These are phyloP conservation scores for Clarireedia paspali DNA, from an alignment of 2,329 filamentous ascomycete genomes.

Conservation along the genomic window DNA sequence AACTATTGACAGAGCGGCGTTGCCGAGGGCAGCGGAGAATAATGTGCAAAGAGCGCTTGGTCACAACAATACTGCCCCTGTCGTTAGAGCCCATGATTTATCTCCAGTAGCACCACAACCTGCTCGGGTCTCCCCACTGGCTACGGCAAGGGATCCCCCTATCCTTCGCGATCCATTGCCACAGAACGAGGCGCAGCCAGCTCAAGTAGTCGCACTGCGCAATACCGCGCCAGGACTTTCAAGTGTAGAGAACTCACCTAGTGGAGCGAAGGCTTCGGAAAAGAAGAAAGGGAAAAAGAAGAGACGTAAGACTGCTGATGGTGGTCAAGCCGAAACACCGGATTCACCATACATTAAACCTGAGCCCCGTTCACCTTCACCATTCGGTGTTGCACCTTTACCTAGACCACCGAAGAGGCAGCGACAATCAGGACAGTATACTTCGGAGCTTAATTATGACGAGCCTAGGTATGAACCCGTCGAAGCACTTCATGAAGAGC, in stretches of 20 bases:
- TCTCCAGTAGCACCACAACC: constrained; percentile 70
- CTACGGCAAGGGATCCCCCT: constrained; percentile 34
- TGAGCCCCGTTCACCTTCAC: constrained; percentile 58
- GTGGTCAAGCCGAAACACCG: constrained; percentile 34
- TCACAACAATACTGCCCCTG: constrained; percentile 43
- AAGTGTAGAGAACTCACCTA: constrained; percentile 53
- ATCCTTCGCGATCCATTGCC: constrained; percentile 21
- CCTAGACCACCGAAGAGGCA: constrained; percentile 50
- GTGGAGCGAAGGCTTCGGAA: constrained; percentile 36
- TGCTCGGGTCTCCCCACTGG: constrained; percentile 56
- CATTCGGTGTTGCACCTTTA: constrained; percentile 44
- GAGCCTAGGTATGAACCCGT: constrained; percentile 39
- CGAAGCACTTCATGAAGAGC: constrained; percentile 13
- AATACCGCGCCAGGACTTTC: constrained; percentile 39
- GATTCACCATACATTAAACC: constrained; percentile 51
- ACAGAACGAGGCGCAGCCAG: constrained; percentile 31
- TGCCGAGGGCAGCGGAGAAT: constrained; percentile 31
- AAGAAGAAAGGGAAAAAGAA: constrained; percentile 50
- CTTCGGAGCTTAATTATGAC: constrained; percentile 35
- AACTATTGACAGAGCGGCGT: constrained; percentile 30
- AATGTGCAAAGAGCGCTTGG: constrained; percentile 34
- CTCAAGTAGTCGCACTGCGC: constrained; percentile 51
- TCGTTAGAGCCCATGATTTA: constrained; percentile 67
- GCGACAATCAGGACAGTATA: constrained; percentile 39
- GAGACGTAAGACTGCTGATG: constrained; percentile 37